These are phyloP conservation scores for Catunica adiposa DNA, from an alignment of 2,329 filamentous ascomycete species.

Conservation along the genomic window DNA sequence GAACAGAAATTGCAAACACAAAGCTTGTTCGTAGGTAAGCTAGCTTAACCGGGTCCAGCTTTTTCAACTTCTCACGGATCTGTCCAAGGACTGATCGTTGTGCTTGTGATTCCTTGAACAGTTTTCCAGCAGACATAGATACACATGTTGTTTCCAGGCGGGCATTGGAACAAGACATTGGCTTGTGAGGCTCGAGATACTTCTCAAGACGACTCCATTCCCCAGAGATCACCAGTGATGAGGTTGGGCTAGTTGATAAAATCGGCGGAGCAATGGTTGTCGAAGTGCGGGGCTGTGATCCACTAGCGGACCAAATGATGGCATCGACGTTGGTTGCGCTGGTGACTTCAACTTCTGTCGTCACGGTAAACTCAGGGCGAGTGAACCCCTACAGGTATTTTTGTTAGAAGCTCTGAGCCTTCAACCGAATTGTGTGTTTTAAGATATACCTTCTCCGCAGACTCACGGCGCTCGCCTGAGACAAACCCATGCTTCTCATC, in stretches of 20 bases:
- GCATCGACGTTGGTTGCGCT: slow-evolving; percentile 6
- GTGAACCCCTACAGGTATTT: slow-evolving; percentile 18
- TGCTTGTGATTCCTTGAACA: slow-evolving; percentile 14
- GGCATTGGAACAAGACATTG: slow-evolving; percentile 6
- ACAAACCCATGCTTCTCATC: slow-evolving; percentile 16
- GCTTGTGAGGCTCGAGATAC: slow-evolving; percentile 8
- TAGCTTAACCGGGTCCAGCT: slow-evolving; percentile 41
- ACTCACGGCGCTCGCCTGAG: slow-evolving; percentile 19
- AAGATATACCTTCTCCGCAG: slow-evolving; percentile 21
- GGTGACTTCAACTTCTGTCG: slow-evolving; percentile 28
- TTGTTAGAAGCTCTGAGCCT: too few relatives aligned
- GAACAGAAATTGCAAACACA: slow-evolving; percentile 42
- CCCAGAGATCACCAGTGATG: neutral
- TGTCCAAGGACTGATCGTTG: slow-evolving; percentile 14
- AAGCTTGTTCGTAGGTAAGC: slow-evolving; percentile 45
- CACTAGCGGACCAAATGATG: neutral
- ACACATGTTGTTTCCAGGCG: slow-evolving; percentile 19
- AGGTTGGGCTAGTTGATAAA: neutral
- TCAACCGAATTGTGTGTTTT: too few relatives aligned
- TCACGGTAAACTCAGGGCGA: slow-evolving; percentile 27
- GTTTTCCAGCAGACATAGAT: slow-evolving; percentile 13
- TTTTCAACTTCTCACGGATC: slow-evolving; percentile 22
- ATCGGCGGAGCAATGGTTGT: neutral
- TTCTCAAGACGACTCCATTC: slow-evolving; percentile 9
- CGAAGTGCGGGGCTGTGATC: neutral